A percentile compares a stretch with the other conserved stretches of the same genome.
Conservation (phyloP, 306 rosid genomes). For the Prunus mume region DNA sequence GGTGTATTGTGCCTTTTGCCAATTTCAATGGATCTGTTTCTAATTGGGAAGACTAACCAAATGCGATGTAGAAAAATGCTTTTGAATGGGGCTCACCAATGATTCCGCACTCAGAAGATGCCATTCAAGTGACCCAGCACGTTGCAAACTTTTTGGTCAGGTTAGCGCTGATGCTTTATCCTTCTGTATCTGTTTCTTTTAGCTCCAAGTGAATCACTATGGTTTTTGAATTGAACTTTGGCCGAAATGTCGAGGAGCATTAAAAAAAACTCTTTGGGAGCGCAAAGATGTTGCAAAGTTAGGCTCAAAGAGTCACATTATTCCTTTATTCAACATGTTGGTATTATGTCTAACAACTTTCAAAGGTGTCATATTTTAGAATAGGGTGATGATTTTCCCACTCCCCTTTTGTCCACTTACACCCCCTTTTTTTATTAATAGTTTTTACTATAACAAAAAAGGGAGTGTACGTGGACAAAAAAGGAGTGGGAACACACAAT, state of each 20-base stretch:
- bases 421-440: too few relatives aligned
- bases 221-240: not conserved
- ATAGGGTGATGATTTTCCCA: too few relatives aligned
- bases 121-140: conserved; percentile 70
- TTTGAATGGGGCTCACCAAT: conserved; percentile 70
- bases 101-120: conserved; percentile 84
- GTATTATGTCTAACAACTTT: not conserved
- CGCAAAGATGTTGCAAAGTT: not conserved
- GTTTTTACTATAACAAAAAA: too few relatives aligned
- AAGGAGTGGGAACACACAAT: too few relatives aligned
- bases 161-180: conserved; percentile 43
- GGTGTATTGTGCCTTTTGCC: not conserved
- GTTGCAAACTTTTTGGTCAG: conserved; percentile 79
- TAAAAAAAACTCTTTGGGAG: not conserved
- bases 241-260: not conserved
- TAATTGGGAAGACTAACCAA: not conserved
- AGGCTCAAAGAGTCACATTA: not conserved
- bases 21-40: not conserved
- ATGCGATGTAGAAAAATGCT: conserved; percentile 65
- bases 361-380: not conserved
- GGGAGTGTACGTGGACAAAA: too few relatives aligned
- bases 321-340: not conserved
- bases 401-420: too few relatives aligned
- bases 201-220: not conserved
- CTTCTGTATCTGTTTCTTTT: not conserved